These are phyloP conservation scores for Penicillium sp. DNA, from an alignment of 2,329 filamentous ascomycete genomes.

Conservation along the genomic window DNA sequence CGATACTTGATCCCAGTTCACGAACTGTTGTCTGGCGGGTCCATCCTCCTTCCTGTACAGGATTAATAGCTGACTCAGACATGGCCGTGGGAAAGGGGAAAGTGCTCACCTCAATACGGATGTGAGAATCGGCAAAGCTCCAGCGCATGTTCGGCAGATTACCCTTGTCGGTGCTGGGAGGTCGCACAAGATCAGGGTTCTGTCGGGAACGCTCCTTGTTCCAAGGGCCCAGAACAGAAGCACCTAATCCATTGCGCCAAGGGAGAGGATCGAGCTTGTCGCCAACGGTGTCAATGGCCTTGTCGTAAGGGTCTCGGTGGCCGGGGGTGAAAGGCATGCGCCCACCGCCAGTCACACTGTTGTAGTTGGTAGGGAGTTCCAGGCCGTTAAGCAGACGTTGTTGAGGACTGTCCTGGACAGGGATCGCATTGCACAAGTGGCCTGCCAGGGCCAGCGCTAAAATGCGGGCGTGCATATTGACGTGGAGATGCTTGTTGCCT, in stretches of 20 bases:
- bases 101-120: constrained; percentile 60
- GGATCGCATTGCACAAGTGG: constrained; percentile 1
- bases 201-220: constrained; percentile 70
- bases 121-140: constrained; percentile 69
- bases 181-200: constrained; percentile 72
- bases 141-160: constrained; percentile 73
- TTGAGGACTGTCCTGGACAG: constrained; percentile 1
- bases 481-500: neutral
- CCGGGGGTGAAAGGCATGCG: constrained; percentile 62
- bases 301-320: constrained; percentile 65
- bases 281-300: constrained; percentile 64
- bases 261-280: constrained; percentile 68
- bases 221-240: constrained; percentile 70
- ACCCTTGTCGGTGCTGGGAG: constrained; percentile 74
- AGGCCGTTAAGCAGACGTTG: constrained; percentile 8
- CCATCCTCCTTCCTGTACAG: constrained; percentile 70
- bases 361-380: constrained; percentile 6
- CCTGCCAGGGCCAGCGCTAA: constrained; percentile 1
- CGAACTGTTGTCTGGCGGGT: constrained; percentile 66
- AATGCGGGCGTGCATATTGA: neutral
- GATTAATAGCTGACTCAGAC: neutral
- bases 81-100: neutral
- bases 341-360: constrained; percentile 1
- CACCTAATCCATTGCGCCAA: constrained; percentile 66
- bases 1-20: constrained; percentile 51